Conservation (phyloP, 2,329 filamentous ascomycete genomes). For the Aspergillus uvarum region DNA sequence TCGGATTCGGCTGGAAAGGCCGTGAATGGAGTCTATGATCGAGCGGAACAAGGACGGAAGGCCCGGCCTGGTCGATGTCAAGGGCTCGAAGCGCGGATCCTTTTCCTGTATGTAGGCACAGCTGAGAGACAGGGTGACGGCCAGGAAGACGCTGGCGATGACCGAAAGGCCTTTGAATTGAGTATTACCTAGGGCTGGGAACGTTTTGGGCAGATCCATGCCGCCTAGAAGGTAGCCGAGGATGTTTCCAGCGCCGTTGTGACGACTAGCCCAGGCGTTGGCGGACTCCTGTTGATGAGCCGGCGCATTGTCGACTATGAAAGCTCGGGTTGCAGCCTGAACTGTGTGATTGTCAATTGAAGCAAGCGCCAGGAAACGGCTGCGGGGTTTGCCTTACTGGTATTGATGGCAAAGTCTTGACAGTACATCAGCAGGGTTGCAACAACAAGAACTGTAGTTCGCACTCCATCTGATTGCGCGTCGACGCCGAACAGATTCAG, state of each 20-base stretch:
- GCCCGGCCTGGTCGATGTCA: conserved; percentile 59
- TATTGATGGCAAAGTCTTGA: conserved; percentile 91
- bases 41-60: conserved; percentile 74
- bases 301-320: conserved; percentile 89
- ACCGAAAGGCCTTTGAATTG: conserved; percentile 92
- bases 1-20: conserved; percentile 75
- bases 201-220: conserved; percentile 67
- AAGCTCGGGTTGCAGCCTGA: conserved; percentile 84
- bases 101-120: conserved; percentile 69
- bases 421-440: conserved; percentile 85
- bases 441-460: conserved; percentile 66
- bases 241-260: conserved; percentile 85
- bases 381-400: conserved; percentile 54
- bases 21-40: conserved; percentile 71
- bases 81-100: conserved; percentile 71
- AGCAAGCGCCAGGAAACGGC: not conserved
- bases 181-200: conserved; percentile 77
- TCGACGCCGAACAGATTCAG: conserved; percentile 69
- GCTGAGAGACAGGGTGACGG: conserved; percentile 67
- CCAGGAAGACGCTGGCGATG: conserved; percentile 77
- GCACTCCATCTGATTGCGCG: conserved; percentile 59
- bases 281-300: conserved; percentile 89
- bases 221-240: conserved; percentile 85
- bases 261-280: conserved; percentile 88
- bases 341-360: conserved; percentile 49